Base-by-base conservation (phyloP, 305 asterid genomes). In the Withania somnifera region DNA sequence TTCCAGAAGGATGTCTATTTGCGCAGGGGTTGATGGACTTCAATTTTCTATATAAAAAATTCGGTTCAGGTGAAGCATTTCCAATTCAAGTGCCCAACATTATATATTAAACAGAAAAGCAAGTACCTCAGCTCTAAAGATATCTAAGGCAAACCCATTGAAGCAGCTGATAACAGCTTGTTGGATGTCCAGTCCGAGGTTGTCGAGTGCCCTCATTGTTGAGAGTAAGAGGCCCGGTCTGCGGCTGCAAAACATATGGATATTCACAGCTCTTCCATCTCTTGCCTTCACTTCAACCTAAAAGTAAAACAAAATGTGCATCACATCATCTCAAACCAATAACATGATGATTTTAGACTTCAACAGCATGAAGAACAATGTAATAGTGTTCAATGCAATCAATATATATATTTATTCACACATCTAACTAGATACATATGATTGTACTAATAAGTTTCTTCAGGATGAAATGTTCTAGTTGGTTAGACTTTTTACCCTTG, bases 151-250 rank as follows among this genome's bases (percentile, higher is more conserved):
- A 10, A 91, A 90, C 11, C 92, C 93, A 73, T 89, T 90, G 88
- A 91, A 91, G 88, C 93, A 91, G 86, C 95, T 91, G 50, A 91
- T 91, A 28, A 91, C 93, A 36, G 95, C 93, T 52, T 91, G 95
- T 78, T 91, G 95, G 22, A 91, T 83, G 87, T 91, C 93, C 11
- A 91, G 90, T 7, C 91, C 95, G 0, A 91, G 90, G 73, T 71
- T 88, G 83, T 90, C 95, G 71, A 91, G 84, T n/a, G 93, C 92
- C 82, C 86, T 83, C 87, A 91, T 50, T 17, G 91, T 88, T 28
- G 93, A 90, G 10, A 89, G 90, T 15, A 91, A 81, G 73, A 91
- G 88, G 45, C 91, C 93, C 1, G 89, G 93, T 80, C 87, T 89
- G 19, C 90, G 86, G 10, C 89, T 90, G 67, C 95, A 90, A 22